phyloP scores from a whole-genome alignment of 805 yeast genomes.

The Torulaspora quercuum region DNA sequence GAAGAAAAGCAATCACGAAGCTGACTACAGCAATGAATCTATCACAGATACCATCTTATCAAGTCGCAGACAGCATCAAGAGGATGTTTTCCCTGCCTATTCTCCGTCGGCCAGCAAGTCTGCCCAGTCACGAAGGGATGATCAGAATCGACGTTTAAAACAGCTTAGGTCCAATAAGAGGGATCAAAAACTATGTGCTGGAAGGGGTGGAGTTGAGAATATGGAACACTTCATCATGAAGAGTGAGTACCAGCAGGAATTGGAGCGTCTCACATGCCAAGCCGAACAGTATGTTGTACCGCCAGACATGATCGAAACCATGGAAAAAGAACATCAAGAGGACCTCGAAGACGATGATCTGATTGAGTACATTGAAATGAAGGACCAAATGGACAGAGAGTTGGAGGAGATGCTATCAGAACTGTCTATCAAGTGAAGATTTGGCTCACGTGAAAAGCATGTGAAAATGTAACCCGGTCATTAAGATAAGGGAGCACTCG shows the following conservation, averaged over 20 bases:
- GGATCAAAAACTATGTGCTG: conserved; percentile 10
- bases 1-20: neutral
- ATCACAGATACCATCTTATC: conserved; percentile 12
- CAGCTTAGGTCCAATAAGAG: conserved; percentile 9
- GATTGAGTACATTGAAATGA: conserved; percentile 20
- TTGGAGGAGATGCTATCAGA: conserved; percentile 20
- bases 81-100: conserved; percentile 9
- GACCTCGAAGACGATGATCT: conserved; percentile 32
- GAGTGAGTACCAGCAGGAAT: conserved; percentile 21
- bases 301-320: conserved; percentile 18
- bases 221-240: conserved; percentile 33
- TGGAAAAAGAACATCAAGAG: conserved; percentile 21
- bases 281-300: conserved; percentile 24
- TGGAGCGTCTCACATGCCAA: conserved; percentile 16
- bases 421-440: conserved; percentile 4
- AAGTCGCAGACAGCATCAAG: conserved; percentile 6
- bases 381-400: conserved; percentile 21
- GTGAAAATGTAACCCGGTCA: conserved; percentile 2
- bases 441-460: neutral
- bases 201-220: conserved; percentile 28
- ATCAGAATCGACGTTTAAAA: conserved; percentile 4
- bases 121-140: conserved; percentile 6
- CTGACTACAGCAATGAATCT: conserved; percentile 5
- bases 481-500: neutral
- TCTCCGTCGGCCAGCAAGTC: conserved; percentile 11